These are phyloP conservation scores for Mallotus repandus DNA, from an alignment of 441 rosid genomes.

Conservation along the genomic window DNA sequence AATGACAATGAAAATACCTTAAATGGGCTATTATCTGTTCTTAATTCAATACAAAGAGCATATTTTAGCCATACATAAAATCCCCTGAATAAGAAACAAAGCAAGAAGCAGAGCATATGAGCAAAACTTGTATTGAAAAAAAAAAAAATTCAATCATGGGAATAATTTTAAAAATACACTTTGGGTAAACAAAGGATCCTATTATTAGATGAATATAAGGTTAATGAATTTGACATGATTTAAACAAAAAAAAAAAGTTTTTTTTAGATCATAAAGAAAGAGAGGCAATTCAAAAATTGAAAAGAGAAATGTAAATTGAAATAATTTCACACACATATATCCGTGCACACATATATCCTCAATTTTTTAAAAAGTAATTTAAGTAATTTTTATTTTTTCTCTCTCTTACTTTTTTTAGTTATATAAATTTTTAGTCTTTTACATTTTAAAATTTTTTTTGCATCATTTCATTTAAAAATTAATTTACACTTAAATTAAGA, in stretches of 20 bases:
- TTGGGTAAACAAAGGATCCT: constrained; percentile 94
- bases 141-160: not conserved
- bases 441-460: too few species aligned
- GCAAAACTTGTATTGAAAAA: not conserved
- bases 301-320: constrained; percentile 5
- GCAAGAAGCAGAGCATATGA: constrained; percentile 16
- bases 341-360: too few species aligned
- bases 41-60: constrained; percentile 77
- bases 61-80: constrained; percentile 97
- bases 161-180: constrained; percentile 51
- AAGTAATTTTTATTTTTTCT: too few species aligned
- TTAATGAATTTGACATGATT: constrained; percentile 85
- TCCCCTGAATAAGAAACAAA: constrained; percentile 50
- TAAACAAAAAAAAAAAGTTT: not conserved
- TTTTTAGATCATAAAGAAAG: not conserved
- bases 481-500: too few species aligned
- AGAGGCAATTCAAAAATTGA: not conserved
- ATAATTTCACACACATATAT: not conserved
- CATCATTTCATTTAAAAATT: too few species aligned
- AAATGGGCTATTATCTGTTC: constrained; percentile 88
- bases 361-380: too few species aligned
- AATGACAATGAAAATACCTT: constrained; percentile 46
- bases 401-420: too few species aligned
- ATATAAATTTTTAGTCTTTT: too few species aligned
- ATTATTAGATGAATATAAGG: constrained; percentile 86